phyloP scores from a whole-genome alignment of 2,329 filamentous ascomycete species.

The Penicillium sp. region DNA sequence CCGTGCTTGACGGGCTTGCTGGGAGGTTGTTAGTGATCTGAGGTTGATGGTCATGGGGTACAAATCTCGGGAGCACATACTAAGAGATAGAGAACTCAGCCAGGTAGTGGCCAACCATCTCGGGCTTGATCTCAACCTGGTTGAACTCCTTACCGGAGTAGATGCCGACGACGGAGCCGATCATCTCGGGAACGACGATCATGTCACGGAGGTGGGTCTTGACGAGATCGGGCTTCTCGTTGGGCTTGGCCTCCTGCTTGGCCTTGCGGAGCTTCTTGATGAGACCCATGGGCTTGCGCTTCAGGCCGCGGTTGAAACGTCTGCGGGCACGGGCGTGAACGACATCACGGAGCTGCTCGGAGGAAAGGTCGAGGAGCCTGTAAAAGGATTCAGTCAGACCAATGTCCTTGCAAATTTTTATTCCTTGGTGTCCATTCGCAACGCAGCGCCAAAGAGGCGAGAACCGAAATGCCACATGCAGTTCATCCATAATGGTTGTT shows the following conservation, averaged over 20 bases:
- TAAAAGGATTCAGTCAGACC: slow-evolving; percentile 31
- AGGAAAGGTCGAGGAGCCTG: slow-evolving; percentile 97
- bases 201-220: slow-evolving; percentile 99
- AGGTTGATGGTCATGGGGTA: neutral
- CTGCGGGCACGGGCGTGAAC: slow-evolving; percentile 98
- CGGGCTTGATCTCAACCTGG: slow-evolving; percentile 99
- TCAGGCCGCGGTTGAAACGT: slow-evolving; percentile 99
- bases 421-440: neutral
- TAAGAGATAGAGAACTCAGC: slow-evolving; percentile 99
- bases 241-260: slow-evolving; percentile 97
- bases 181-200: slow-evolving; percentile 99
- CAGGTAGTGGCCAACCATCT: slow-evolving; percentile 99
- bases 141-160: slow-evolving; percentile 99
- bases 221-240: slow-evolving; percentile 99
- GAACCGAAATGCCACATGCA: slow-evolving; percentile 6
- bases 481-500: neutral
- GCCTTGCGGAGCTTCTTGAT: slow-evolving; percentile 99
- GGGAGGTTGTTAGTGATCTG: slow-evolving; percentile 53
- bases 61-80: slow-evolving; percentile 59
- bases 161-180: slow-evolving; percentile 96
- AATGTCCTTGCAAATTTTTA: slow-evolving; percentile 4
- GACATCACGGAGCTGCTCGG: slow-evolving; percentile 98
- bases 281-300: slow-evolving; percentile 99
- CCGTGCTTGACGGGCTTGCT: slow-evolving; percentile 99
- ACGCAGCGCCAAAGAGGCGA: slow-evolving; percentile 4